A percentile compares a stretch with the other conserved stretches of the same genome.
Conservation (phyloP, 257 asterid species). For the Dorcoceras hygrometricum region DNA sequence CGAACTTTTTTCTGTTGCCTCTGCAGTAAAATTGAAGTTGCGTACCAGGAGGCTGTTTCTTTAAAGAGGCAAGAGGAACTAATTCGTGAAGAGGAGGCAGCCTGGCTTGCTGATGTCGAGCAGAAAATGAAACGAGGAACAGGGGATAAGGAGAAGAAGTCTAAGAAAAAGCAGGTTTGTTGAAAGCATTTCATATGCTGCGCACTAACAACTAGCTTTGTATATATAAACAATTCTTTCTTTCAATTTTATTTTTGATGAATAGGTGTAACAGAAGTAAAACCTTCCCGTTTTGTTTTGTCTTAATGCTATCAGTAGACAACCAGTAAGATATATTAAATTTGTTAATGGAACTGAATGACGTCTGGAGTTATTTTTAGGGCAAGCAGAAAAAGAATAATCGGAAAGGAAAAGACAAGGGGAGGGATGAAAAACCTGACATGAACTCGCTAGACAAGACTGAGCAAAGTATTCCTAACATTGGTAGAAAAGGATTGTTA, state of each 20-base stretch:
- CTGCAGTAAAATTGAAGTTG: slow-evolving; percentile 79
- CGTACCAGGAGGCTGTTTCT: slow-evolving; percentile 89
- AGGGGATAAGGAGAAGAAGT: slow-evolving; percentile 71
- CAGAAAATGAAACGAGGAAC: slow-evolving; percentile 69
- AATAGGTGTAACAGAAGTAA: background rate
- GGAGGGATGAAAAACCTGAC: slow-evolving; percentile 44
- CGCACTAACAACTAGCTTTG: background rate
- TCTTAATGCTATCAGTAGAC: background rate
- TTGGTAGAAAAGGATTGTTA: slow-evolving; percentile 28
- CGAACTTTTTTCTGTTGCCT: slow-evolving; percentile 14
- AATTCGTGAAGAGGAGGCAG: slow-evolving; percentile 91
- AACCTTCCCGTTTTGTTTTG: background rate
- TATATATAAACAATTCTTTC: background rate
- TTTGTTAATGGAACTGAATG: background rate
- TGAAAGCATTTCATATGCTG: background rate
- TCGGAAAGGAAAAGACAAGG: slow-evolving; percentile 60
- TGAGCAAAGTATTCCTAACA: slow-evolving; percentile 33
- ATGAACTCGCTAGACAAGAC: slow-evolving; percentile 30
- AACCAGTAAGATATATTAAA: background rate
- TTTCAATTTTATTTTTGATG: background rate
- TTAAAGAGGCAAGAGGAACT: slow-evolving; percentile 93
- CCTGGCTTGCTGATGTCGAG: slow-evolving; percentile 75
- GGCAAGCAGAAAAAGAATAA: slow-evolving; percentile 75
- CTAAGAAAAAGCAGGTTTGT: slow-evolving; percentile 60
- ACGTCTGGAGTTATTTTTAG: slow-evolving; percentile 32